phyloP scores from a whole-genome alignment of 2,329 filamentous ascomycete species.

The Hymenotorrendiella dingleyae region DNA sequence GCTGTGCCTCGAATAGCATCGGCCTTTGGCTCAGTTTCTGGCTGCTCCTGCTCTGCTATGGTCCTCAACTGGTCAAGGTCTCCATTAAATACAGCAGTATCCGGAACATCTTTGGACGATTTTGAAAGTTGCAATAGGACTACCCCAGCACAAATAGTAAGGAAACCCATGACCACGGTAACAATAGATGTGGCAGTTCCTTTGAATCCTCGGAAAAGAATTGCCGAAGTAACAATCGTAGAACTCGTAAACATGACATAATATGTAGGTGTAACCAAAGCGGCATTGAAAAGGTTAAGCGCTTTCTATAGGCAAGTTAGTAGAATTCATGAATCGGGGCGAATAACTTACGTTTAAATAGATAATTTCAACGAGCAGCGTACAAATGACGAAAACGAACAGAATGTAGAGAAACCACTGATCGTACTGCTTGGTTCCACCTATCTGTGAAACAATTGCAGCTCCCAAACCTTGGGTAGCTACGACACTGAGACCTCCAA shows the following conservation, averaged over 20 bases:
- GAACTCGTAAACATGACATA: slow-evolving; percentile 97
- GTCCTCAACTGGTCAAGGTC: slow-evolving; percentile 93
- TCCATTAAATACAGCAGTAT: slow-evolving; percentile 84
- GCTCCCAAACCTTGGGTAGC: slow-evolving; percentile 89
- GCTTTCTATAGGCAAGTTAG: slow-evolving; percentile 67
- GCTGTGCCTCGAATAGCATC: slow-evolving; percentile 91
- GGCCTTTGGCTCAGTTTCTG: slow-evolving; percentile 93
- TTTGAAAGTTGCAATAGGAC: slow-evolving; percentile 94
- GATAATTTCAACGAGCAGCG: slow-evolving; percentile 87
- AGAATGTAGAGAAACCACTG: slow-evolving; percentile 96
- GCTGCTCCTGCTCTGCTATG: slow-evolving; percentile 89
- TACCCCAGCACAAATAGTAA: slow-evolving; percentile 89
- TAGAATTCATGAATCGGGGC: not conserved
- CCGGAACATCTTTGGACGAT: slow-evolving; percentile 94
- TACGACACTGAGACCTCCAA: slow-evolving; percentile 91
- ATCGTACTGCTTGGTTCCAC: slow-evolving; percentile 83
- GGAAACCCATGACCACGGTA: slow-evolving; percentile 87
- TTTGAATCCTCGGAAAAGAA: slow-evolving; percentile 91
- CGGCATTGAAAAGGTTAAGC: slow-evolving; percentile 92
- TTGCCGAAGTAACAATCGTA: slow-evolving; percentile 88
- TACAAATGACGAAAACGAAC: slow-evolving; percentile 83
- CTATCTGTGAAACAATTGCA: slow-evolving; percentile 81
- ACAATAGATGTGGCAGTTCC: slow-evolving; percentile 74
- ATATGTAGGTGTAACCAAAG: slow-evolving; percentile 94
- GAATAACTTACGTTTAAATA: slow-evolving; percentile 76